Percentiles rank a stretch among this genome's conserved stretches.
phyloP scores from a whole-genome alignment of 2,329 filamentous ascomycete species.

The Diaporthe caulivora region DNA sequence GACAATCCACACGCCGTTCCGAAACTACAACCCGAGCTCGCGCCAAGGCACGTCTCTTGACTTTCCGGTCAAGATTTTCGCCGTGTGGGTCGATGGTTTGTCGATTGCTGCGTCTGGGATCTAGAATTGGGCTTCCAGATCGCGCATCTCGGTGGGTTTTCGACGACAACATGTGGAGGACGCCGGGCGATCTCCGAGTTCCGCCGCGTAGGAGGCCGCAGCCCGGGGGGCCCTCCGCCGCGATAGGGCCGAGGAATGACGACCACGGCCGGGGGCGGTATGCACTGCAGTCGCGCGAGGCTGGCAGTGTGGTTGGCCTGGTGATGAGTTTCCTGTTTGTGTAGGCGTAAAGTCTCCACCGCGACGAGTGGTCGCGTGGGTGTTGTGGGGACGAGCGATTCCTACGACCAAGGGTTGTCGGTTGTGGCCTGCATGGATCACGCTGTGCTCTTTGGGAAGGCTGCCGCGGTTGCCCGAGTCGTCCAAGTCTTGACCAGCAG shows the following conservation, averaged over 20 bases:
- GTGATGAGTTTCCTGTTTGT: neutral
- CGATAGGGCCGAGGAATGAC: constrained; percentile 18
- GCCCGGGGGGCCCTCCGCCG: neutral
- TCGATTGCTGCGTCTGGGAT: neutral
- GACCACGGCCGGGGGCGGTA: neutral
- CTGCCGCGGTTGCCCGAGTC: neutral
- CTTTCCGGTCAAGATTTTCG: neutral
- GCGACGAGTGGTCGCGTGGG: neutral
- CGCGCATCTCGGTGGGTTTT: neutral
- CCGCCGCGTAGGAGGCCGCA: neutral
- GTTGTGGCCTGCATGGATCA: neutral
- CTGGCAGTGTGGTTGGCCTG: neutral
- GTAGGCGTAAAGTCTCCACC: neutral
- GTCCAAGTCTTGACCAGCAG: neutral
- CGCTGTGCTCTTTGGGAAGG: neutral
- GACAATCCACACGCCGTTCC: neutral
- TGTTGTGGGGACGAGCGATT: neutral
- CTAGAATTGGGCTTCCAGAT: neutral
- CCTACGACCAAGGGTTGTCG: neutral
- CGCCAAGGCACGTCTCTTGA: neutral
- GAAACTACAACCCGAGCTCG: neutral
- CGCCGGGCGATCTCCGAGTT: neutral
- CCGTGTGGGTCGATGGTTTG: neutral
- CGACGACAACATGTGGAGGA: neutral
- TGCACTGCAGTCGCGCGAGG: neutral